Conservation (phyloP, 345 rosid genomes). For the Cochlearia excelsa region DNA sequence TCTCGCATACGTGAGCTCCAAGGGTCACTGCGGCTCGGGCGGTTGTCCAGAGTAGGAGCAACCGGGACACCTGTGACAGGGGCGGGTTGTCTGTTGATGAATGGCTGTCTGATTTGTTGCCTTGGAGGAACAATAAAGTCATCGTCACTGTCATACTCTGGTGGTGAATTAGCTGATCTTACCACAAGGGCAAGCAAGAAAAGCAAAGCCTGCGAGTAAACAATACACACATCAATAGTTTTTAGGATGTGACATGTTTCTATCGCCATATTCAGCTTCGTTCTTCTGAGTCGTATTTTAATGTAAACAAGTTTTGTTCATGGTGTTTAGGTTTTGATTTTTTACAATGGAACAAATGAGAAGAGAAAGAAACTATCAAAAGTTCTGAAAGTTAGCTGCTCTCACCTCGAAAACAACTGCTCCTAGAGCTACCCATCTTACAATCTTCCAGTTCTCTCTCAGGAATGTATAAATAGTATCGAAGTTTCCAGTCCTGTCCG, state of each 20-base stretch:
- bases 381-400: neutral
- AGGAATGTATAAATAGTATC: conserved; percentile 66
- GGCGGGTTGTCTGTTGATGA: conserved; percentile 61
- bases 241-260: conserved; percentile 12
- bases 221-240: neutral
- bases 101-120: conserved; percentile 82
- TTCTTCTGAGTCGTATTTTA: neutral
- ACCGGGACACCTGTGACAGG: conserved; percentile 84
- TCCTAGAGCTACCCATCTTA: conserved; percentile 93
- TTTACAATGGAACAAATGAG: neutral
- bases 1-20: conserved; percentile 99
- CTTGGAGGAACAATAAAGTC: conserved; percentile 61
- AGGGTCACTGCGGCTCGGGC: conserved; percentile 91
- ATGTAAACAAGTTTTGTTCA: neutral
- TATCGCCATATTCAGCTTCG: neutral
- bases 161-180: conserved; percentile 72
- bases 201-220: conserved; percentile 64
- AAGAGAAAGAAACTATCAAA: conserved; percentile 2
- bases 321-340: neutral
- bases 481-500: conserved; percentile 81
- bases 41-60: conserved; percentile 72
- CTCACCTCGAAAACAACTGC: conserved; percentile 84
- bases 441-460: conserved; percentile 73
- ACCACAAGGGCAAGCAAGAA: conserved; percentile 82
- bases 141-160: conserved; percentile 93